A percentile compares a stretch with the other conserved stretches of the same genome.
Conservation (phyloP, 2,329 filamentous ascomycete species). For the Ophiostoma novo-ulmi region DNA sequence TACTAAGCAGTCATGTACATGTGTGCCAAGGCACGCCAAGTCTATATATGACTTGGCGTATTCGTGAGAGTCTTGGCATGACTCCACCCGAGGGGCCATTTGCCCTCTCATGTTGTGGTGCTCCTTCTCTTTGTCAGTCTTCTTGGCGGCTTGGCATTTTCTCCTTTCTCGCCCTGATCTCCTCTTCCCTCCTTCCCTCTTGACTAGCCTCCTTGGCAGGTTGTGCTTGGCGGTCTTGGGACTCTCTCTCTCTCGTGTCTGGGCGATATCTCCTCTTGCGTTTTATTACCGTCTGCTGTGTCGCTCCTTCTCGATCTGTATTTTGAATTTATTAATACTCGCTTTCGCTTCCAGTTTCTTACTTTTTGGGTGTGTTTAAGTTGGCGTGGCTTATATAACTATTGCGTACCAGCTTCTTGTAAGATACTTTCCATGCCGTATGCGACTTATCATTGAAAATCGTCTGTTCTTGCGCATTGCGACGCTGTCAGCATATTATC, state of each 20-base stretch:
- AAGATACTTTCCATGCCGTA: background rate
- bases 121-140: constrained; percentile 9
- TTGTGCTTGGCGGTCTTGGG: constrained; percentile 12
- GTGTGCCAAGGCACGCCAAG: constrained; percentile 30
- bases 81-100: constrained; percentile 20
- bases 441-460: background rate
- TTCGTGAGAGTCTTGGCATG: constrained; percentile 26
- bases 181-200: constrained; percentile 7
- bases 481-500: background rate
- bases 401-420: background rate
- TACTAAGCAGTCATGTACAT: background rate
- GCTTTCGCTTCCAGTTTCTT: background rate
- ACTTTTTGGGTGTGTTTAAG: background rate
- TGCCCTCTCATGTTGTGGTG: constrained; percentile 8
- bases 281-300: constrained; percentile 4
- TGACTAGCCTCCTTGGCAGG: background rate
- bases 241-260: background rate
- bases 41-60: constrained; percentile 29
- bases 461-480: background rate
- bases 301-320: background rate
- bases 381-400: background rate
- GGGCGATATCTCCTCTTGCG: background rate
- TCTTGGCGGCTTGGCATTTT: constrained; percentile 15
- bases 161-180: constrained; percentile 8
- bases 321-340: background rate